Conservation (phyloP, 305 asterid species). For the Nicotiana rustica region DNA sequence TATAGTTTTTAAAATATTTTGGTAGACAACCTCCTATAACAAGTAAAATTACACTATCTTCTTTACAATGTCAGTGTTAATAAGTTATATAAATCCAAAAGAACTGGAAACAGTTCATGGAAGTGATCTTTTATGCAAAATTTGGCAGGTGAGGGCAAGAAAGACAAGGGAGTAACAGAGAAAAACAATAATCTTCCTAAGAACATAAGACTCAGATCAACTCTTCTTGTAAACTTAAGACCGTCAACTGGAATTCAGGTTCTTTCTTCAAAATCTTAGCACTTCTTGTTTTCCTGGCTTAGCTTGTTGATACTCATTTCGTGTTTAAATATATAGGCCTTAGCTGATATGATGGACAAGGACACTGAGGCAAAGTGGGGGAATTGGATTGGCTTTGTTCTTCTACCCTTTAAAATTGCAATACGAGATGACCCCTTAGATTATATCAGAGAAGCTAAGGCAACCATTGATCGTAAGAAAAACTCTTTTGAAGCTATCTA, state of each 20-base stretch:
- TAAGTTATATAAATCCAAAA: neutral
- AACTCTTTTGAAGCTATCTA: constrained; percentile 43
- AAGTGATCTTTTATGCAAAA: neutral
- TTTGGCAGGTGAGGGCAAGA: constrained; percentile 37
- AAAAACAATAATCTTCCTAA: constrained; percentile 45
- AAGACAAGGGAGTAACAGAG: constrained; percentile 29
- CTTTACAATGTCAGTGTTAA: neutral
- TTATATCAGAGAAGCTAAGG: constrained; percentile 48
- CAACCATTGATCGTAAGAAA: constrained; percentile 44
- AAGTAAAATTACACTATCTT: neutral
- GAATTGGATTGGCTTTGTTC: constrained; percentile 45
- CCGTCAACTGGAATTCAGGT: constrained; percentile 47
- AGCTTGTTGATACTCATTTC: neutral
- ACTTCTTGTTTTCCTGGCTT: neutral
- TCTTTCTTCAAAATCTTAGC: neutral
- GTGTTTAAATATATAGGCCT: constrained; percentile 32
- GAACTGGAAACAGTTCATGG: neutral
- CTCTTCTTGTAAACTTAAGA: constrained; percentile 48
- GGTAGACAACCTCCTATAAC: neutral
- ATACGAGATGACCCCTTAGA: constrained; percentile 48
- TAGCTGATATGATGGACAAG: constrained; percentile 47
- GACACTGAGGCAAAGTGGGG: constrained; percentile 43
- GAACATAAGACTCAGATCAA: constrained; percentile 42
- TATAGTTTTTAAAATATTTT: neutral
- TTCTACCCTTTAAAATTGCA: constrained; percentile 47